Evolutionary conservation across 768 basidiomycete genomes (phyloP), one percentile per base, ranked within the genome.

Genomic region (Cystofilobasidium macerans): DNA sequence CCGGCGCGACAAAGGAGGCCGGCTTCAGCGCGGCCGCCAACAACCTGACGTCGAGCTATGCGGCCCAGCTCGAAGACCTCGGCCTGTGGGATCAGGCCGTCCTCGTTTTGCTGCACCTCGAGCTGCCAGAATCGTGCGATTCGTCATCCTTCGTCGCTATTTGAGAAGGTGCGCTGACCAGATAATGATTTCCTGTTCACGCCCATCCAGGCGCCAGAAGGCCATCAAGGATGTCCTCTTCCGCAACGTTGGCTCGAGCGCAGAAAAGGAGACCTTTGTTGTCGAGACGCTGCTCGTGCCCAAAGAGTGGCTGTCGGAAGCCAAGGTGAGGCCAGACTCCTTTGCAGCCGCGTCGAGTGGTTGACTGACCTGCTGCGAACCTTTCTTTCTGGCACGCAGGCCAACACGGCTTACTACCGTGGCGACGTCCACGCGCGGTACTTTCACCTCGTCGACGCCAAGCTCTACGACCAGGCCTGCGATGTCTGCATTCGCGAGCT

Each of bases 31-130:
- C 85, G 9, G 85, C 81, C 58, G 92, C 92, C 3, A 90, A 97
- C 77, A 73, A 85, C 40, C 76, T 98, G 32, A 85, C 91, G 11
- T 86, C 83, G 69, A 83, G 82, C 62, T 99, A 94, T 73, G 93
- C 93, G 0, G 80, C 83, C 57, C 89, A 95, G 74, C 77, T 99
- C 69, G 94, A 97, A 77, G 80, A 81, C 60, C 77, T 82, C 64
- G 90, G 86, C 22, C 80, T 86, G 81, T 82, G 93, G 71, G 85
- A 89, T 71, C 88, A 90, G 76, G 87, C 91, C 6, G 81, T 83
- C 3, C 97, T 98, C 72, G 89, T 97, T 5, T 78, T 95, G 65
- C 78, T 98, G 62, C 92, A 97, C 75, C 77, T 98, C 13, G 88
- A 94, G 73, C 84, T 85, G 26, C 81, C 85, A 22, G 79, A 80